Evolutionary conservation across 441 rosid species (phyloP).

Genomic region (Populus hybrid): DNA sequence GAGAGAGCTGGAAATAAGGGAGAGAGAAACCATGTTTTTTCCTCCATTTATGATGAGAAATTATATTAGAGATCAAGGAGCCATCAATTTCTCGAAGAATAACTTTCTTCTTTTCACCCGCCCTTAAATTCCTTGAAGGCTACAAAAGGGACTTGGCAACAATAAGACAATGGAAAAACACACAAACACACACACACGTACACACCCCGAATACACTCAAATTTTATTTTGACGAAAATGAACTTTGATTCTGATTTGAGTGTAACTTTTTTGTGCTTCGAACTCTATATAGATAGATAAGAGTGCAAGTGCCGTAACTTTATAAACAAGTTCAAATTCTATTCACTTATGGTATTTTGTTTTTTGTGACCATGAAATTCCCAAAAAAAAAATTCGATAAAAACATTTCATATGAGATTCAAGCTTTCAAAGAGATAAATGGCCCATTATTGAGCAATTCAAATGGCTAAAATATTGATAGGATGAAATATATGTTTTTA

Average conservation of each 20-base stretch:
- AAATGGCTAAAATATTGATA: background rate
- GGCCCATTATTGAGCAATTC: background rate
- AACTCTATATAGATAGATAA: background rate
- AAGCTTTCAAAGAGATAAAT: background rate
- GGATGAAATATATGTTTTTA: background rate
- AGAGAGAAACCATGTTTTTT: no score
- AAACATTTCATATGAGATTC: background rate
- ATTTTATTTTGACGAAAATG: background rate
- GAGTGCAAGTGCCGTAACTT: background rate
- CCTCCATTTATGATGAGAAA: background rate
- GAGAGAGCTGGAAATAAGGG: background rate
- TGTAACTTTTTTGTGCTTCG: background rate
- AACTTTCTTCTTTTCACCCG: background rate
- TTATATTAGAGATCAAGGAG: background rate
- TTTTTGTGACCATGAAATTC: background rate
- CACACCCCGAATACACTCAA: background rate
- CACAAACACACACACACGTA: no score
- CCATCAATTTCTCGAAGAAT: background rate
- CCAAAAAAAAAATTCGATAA: background rate
- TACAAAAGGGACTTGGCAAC: background rate
- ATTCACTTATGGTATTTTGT: background rate
- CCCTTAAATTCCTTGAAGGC: background rate
- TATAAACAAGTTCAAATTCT: background rate
- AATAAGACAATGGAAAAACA: background rate
- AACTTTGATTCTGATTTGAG: background rate